These are phyloP conservation scores for Mallotus japonicus DNA, from an alignment of 441 rosid species.

Conservation along the genomic window DNA sequence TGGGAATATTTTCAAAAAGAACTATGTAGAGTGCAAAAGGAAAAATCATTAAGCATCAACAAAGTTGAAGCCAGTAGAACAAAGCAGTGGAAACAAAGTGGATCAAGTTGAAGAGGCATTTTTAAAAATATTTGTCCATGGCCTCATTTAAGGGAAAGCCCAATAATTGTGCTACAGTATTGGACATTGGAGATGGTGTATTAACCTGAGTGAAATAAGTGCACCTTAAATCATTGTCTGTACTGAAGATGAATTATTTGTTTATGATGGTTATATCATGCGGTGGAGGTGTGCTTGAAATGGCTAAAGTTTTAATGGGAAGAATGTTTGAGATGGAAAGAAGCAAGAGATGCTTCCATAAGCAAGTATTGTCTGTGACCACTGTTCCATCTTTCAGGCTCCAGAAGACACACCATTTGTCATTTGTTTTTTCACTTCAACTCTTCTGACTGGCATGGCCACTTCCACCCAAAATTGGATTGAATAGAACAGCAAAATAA, in stretches of 20 bases:
- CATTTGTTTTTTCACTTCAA: neutral
- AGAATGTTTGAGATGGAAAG: neutral
- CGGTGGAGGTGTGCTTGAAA: neutral
- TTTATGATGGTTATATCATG: neutral
- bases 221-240: neutral
- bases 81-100: neutral
- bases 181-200: neutral
- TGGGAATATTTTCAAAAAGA: neutral
- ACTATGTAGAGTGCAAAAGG: neutral
- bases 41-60: neutral
- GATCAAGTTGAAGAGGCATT: neutral
- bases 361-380: neutral
- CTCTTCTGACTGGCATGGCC: neutral
- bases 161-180: neutral
- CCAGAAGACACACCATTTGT: too few relatives aligned
- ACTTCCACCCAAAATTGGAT: neutral
- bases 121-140: neutral
- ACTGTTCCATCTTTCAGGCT: too few relatives aligned
- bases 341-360: neutral
- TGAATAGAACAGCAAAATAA: neutral
- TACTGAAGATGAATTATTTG: neutral
- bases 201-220: neutral
- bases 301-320: neutral
- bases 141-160: neutral
- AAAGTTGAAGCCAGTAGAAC: neutral